Percentiles rank a stretch among this genome's conserved stretches.
Evolutionary conservation across 306 rosid genomes (phyloP).

Genomic region (Trichosanthes cucumerina): DNA sequence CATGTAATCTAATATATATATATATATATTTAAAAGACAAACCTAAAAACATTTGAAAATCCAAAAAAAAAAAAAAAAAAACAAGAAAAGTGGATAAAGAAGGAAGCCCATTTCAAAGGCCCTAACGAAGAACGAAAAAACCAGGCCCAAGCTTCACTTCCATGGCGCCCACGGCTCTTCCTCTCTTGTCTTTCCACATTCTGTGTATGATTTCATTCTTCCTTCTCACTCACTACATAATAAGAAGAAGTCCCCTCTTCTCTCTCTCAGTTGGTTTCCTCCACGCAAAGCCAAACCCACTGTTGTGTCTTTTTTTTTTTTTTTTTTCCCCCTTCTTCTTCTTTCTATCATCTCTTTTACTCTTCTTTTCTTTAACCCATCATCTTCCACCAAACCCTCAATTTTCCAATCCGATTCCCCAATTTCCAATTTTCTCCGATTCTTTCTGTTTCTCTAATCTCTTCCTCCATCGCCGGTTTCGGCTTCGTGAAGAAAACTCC

Average conservation of each 20-base stretch:
- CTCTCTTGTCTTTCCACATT: not conserved
- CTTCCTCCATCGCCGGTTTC: not conserved
- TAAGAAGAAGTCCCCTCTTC: not conserved
- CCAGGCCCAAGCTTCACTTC: not conserved
- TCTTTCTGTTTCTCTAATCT: not conserved
- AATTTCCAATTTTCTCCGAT: not conserved
- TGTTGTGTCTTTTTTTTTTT: not conserved
- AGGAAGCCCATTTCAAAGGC: constrained; percentile 1
- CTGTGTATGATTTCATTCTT: not conserved
- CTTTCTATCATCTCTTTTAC: not conserved
- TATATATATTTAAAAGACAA: too few relatives aligned
- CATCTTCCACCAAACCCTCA: constrained; percentile 21
- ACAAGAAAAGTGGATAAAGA: not conserved
- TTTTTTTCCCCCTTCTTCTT: too few relatives aligned
- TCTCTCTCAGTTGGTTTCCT: constrained; percentile 37
- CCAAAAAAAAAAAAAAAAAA: too few relatives aligned
- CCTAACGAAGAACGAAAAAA: not conserved
- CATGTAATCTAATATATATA: too few relatives aligned
- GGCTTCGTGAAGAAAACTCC: not conserved
- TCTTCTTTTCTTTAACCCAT: not conserved
- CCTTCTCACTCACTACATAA: constrained; percentile 3
- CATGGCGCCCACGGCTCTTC: constrained; percentile 7
- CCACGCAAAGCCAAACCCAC: constrained; percentile 39
- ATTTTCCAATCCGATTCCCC: not conserved
- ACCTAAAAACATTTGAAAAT: too few relatives aligned